A percentile compares a stretch with the other conserved stretches of the same genome.
phyloP scores from a whole-genome alignment of 352 stramenopile species.

The Peronospora belbahrii region DNA sequence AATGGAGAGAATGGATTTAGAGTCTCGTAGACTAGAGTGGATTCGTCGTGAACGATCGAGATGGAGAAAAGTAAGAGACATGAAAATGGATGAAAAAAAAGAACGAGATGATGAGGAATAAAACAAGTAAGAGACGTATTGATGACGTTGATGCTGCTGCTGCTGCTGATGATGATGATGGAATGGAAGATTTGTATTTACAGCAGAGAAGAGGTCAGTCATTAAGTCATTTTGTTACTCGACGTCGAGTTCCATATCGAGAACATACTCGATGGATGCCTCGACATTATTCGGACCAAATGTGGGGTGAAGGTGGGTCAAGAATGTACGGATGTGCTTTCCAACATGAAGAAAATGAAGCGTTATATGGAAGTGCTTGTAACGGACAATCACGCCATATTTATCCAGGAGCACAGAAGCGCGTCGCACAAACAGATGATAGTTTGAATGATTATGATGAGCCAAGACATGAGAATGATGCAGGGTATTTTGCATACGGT shows the following conservation, averaged over 20 bases:
- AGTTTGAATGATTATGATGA: constrained; percentile 13
- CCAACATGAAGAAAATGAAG: constrained; percentile 2
- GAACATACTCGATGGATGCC: constrained; percentile 13
- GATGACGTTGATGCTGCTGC: neutral
- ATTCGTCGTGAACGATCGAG: constrained; percentile 9
- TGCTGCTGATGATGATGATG: neutral
- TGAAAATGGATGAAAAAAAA: constrained; percentile 24
- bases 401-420: constrained; percentile 14
- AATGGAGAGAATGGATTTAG: constrained; percentile 16
- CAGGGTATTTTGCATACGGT: constrained; percentile 6
- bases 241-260: constrained; percentile 16
- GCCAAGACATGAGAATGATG: neutral
- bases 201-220: constrained; percentile 6
- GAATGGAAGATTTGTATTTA: constrained; percentile 5
- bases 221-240: constrained; percentile 8
- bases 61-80: constrained; percentile 12
- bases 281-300: constrained; percentile 7
- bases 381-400: constrained; percentile 4
- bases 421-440: constrained; percentile 12
- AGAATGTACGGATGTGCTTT: constrained; percentile 9
- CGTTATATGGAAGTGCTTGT: constrained; percentile 1
- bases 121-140: neutral
- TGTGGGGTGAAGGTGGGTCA: constrained; percentile 11
- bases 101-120: too few relatives aligned
- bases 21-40: neutral